These are phyloP conservation scores for Cercospora sojina DNA, from an alignment of 2,329 filamentous ascomycete species.

Conservation along the genomic window DNA sequence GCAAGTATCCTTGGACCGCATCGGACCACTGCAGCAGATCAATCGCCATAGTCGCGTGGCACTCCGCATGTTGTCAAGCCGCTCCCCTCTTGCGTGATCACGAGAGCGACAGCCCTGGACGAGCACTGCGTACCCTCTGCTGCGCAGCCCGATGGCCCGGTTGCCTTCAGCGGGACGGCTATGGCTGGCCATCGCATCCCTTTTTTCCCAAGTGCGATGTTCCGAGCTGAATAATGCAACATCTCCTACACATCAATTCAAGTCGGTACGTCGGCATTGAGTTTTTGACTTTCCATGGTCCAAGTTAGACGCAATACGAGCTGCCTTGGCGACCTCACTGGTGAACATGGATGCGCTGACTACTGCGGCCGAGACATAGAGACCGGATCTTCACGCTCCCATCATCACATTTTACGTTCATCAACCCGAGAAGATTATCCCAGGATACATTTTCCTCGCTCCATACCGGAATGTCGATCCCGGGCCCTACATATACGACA, in stretches of 20 bases:
- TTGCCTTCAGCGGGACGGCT: not conserved
- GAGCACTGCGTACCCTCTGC: not conserved
- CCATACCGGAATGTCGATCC: conserved; percentile 52
- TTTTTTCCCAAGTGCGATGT: not conserved
- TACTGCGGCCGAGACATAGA: conserved; percentile 26
- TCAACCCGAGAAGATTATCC: conserved; percentile 40
- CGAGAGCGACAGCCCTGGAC: conserved; percentile 4
- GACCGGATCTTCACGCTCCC: conserved; percentile 43
- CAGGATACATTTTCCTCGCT: conserved; percentile 53
- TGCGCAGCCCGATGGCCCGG: conserved; percentile 6
- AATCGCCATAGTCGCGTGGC: conserved; percentile 14
- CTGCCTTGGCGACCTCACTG: not conserved
- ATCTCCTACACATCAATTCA: conserved; percentile 40
- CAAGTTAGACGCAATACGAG: not conserved
- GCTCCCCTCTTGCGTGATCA: conserved; percentile 20
- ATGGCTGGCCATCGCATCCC: not conserved
- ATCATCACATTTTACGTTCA: conserved; percentile 38
- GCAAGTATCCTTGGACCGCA: conserved; percentile 6
- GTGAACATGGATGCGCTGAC: conserved; percentile 8
- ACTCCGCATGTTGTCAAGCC: conserved; percentile 18
- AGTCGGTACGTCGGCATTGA: conserved; percentile 33
- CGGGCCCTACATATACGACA: conserved; percentile 55
- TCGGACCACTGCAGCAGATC: conserved; percentile 9
- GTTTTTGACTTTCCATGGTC: not conserved
- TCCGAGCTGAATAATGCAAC: conserved; percentile 38